Percentiles rank a stretch among this genome's conserved stretches.
phyloP scores from a whole-genome alignment of 2,329 filamentous ascomycete species.

The Arachnomyces sp. region DNA sequence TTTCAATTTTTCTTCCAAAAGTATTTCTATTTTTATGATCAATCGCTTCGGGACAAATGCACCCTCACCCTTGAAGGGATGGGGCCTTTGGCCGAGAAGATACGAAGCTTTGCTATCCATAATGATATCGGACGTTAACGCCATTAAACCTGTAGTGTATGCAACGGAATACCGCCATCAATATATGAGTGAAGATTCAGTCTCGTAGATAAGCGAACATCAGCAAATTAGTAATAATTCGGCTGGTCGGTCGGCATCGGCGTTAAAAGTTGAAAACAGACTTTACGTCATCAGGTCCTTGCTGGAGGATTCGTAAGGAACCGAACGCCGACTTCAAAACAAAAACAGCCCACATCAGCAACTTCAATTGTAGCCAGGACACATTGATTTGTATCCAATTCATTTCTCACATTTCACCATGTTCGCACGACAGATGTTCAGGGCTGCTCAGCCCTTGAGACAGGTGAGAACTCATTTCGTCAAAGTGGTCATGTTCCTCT shows the following conservation, averaged over 20 bases:
- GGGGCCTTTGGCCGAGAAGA: too few species aligned
- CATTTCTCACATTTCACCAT: conserved; percentile 40
- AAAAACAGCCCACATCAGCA: conserved; percentile 1
- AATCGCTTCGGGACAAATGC: too few species aligned
- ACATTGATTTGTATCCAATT: conserved; percentile 6
- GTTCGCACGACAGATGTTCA: conserved; percentile 59
- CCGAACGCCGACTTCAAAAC: neutral
- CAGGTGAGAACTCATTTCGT: conserved; percentile 43
- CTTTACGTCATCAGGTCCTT: neutral
- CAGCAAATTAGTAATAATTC: neutral
- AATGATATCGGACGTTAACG: too few species aligned
- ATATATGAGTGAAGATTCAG: too few species aligned
- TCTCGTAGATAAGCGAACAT: too few species aligned
- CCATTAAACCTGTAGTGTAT: too few species aligned
- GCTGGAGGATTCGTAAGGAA: neutral
- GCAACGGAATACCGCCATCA: too few species aligned
- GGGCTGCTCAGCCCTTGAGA: conserved; percentile 56
- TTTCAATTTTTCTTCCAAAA: too few species aligned
- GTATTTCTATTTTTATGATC: too few species aligned
- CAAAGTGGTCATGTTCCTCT: neutral
- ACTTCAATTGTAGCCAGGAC: conserved; percentile 1
- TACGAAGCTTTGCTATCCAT: too few species aligned
- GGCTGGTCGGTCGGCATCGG: neutral
- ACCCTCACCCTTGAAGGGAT: too few species aligned
- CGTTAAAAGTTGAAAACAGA: neutral